Base-by-base conservation (phyloP, 225 moss, liverwort and hornwort genomes). In the Thuidium tamariscinum region DNA sequence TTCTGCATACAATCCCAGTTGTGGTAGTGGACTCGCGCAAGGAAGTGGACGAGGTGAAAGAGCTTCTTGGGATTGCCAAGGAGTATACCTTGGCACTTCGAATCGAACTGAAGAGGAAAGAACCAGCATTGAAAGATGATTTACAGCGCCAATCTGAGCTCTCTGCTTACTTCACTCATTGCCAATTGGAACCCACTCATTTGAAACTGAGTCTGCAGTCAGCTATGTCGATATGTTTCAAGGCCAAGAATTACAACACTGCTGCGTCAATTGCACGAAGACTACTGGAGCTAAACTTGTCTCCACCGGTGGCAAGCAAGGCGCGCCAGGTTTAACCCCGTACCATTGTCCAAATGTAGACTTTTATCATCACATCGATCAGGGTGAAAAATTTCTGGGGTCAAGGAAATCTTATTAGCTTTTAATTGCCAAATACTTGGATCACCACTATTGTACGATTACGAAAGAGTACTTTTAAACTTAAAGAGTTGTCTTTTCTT, bases 21-120 rank as follows among this genome's bases (percentile, higher is more conserved):
- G 95, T 96, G 57, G 95, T 98, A 57, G 98, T 96, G 82, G 96
- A 98, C 37, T 95, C 95, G 61, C 92, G 96, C 80, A 95, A 87
- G 86, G 96, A 98, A 90, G 98, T 98, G 63, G 98, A 96, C 82
- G 98, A 98, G 86, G 96, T 96, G 63, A 96, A 98, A 88, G 98
- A 98, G 89, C 92, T 98, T 60, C 93, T 98, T n/a, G 96, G 96
- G n/a, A 95, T 95, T 68, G 93, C 96, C 4, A 98, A 95, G 85
- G 96, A 96, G 90, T 98, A 98, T 54, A 93, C 94, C 6, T 88
- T 98, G 65, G 98, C 96, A 5, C 79, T 98, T 82, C 93, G 90
- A 83, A 96, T 98, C 80, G 98, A 98, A 81, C 89, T 95, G 34
- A 96, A 91, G 90, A 94, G 95, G 84, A 98, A 93, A 87, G 98